Evolutionary conservation across 192 early-diverging fungal genomes (phyloP).

Genomic region (Backusella tuberculispora): DNA sequence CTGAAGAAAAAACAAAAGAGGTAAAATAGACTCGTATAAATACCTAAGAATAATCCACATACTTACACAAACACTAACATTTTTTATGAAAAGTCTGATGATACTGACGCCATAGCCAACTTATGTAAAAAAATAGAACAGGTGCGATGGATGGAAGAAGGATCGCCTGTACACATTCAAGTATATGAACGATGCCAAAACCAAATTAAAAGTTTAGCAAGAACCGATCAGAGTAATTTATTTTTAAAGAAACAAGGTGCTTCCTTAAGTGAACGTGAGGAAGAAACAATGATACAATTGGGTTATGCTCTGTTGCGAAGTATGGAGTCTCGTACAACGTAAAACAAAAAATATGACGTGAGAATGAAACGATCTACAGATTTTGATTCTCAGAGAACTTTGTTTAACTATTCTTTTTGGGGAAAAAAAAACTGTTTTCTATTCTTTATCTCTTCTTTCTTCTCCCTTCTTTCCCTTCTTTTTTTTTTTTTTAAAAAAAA

Average conservation of each 20-base stretch:
- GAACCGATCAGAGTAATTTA: not conserved
- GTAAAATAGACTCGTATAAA: not conserved
- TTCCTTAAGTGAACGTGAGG: not conserved
- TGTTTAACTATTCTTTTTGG: not conserved
- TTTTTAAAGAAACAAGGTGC: slow-evolving; percentile 25
- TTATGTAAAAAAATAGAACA: slow-evolving; percentile 22
- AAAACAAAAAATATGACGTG: not conserved
- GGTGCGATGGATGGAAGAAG: slow-evolving; percentile 13
- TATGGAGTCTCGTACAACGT: slow-evolving; percentile 8
- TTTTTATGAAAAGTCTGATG: not conserved
- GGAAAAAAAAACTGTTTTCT: not conserved
- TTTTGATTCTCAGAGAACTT: slow-evolving; percentile 11
- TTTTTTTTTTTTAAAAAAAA: not conserved
- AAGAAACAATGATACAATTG: slow-evolving; percentile 27
- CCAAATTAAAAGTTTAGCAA: slow-evolving; percentile 8
- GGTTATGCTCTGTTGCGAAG: slow-evolving; percentile 22
- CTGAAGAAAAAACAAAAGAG: not conserved
- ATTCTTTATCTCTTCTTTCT: not conserved
- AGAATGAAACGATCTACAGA: slow-evolving; percentile 1
- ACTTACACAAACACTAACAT: not conserved
- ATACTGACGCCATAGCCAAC: slow-evolving; percentile 12
- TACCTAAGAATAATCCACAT: not conserved
- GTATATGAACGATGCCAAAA: slow-evolving; percentile 22
- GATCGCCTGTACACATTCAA: not conserved
- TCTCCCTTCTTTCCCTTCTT: not conserved